A percentile compares a stretch with the other conserved stretches of the same genome.
Evolutionary conservation across 192 early-diverging fungal genomes (phyloP).

Genomic region (Coemansia reversa): DNA sequence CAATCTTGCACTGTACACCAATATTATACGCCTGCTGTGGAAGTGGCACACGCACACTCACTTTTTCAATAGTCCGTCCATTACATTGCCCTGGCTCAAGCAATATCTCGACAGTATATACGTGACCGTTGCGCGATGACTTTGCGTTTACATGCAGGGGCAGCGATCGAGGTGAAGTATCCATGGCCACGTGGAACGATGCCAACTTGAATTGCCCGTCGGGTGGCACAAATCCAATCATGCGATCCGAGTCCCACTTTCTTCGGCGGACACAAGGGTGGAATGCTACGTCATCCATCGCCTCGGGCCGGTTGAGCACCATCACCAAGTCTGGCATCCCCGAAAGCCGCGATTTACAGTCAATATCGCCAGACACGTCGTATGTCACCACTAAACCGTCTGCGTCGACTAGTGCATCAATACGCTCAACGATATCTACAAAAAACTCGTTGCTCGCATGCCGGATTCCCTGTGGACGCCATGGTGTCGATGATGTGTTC

Average conservation of each 20-base stretch:
- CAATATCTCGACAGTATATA: conserved; percentile 19
- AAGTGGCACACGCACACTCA: conserved; percentile 31
- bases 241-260: conserved; percentile 76
- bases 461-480: conserved; percentile 84
- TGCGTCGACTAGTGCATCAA: conserved; percentile 76
- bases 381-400: conserved; percentile 71
- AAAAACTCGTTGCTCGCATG: conserved; percentile 92
- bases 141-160: conserved; percentile 24
- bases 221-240: conserved; percentile 90
- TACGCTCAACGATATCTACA: conserved; percentile 87
- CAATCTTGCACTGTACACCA: conserved; percentile 37
- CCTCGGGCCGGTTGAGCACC: conserved; percentile 64
- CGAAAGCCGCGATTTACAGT: conserved; percentile 68
- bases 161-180: conserved; percentile 6
- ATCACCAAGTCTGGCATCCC: conserved; percentile 86
- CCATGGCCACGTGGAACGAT: conserved; percentile 31
- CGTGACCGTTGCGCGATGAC: conserved; percentile 8
- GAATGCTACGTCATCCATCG: conserved; percentile 81
- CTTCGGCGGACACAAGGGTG: conserved; percentile 84
- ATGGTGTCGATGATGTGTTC: conserved; percentile 66
- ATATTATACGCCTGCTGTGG: conserved; percentile 41
- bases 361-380: conserved; percentile 77
- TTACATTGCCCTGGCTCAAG: conserved; percentile 24
- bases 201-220: conserved; percentile 86
- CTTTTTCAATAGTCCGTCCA: conserved; percentile 29